Evolutionary conservation across 306 rosid genomes (phyloP).

Genomic region (Sesbania bispinosa): DNA sequence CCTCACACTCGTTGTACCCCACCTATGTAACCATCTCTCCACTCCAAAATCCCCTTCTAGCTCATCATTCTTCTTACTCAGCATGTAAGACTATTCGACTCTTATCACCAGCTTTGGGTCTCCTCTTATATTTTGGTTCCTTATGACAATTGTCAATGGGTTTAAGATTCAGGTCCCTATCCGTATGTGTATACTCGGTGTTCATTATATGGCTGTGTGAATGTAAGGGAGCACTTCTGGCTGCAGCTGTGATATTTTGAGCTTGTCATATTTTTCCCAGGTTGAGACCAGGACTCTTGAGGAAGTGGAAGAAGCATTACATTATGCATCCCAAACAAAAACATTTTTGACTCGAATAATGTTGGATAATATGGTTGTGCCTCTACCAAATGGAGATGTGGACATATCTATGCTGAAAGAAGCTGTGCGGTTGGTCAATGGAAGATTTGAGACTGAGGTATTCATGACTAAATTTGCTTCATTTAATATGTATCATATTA

Average conservation of each 20-base stretch:
- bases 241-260: conserved; percentile 9
- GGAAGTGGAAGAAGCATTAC: conserved; percentile 67
- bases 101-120: too few species aligned
- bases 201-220: conserved; percentile 5
- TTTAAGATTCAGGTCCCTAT: too few species aligned
- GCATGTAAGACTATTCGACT: too few species aligned
- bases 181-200: neutral
- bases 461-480: conserved; percentile 1
- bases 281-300: conserved; percentile 92
- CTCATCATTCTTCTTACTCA: too few species aligned
- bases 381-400: conserved; percentile 67
- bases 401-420: conserved; percentile 80
- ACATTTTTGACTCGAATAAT: conserved; percentile 79
- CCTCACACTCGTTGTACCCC: too few species aligned
- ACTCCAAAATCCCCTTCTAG: too few species aligned
- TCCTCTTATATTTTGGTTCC: too few species aligned
- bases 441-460: conserved; percentile 89
- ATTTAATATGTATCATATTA: neutral
- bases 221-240: conserved; percentile 4
- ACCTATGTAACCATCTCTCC: too few species aligned
- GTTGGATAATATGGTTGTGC: conserved; percentile 98
- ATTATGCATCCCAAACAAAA: conserved; percentile 65
- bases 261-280: conserved; percentile 39
- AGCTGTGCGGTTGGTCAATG: conserved; percentile 70
- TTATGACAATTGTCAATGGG: too few species aligned